A percentile compares a stretch with the other conserved stretches of the same genome.
Conservation (phyloP, 106 monocot species). For the Platanthera zijinensis region DNA sequence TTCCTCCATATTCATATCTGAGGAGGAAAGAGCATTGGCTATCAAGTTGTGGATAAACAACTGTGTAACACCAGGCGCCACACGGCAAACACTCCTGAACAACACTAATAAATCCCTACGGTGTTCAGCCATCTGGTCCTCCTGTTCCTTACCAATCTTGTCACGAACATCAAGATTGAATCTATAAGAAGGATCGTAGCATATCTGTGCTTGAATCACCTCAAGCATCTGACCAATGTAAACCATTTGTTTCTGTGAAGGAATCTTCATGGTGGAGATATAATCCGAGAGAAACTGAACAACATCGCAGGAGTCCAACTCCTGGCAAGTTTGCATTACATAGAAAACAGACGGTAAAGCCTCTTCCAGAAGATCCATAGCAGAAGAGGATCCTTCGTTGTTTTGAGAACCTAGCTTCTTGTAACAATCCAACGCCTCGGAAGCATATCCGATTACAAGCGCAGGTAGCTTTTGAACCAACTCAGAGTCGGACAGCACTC, state of each 20-base stretch:
- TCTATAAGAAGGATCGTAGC: constrained; percentile 62
- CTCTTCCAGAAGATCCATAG: constrained; percentile 66
- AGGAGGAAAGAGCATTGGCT: constrained; percentile 26
- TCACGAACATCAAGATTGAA: constrained; percentile 68
- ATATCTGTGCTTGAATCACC: constrained; percentile 47
- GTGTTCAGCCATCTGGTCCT: constrained; percentile 74
- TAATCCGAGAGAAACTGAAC: constrained; percentile 67
- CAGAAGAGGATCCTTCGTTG: neutral
- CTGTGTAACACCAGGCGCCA: constrained; percentile 61
- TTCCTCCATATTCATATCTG: constrained; percentile 63
- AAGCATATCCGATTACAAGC: constrained; percentile 73
- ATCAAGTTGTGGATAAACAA: constrained; percentile 61
- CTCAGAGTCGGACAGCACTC: constrained; percentile 33
- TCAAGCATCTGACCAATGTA: constrained; percentile 69
- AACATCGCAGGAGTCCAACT: constrained; percentile 44
- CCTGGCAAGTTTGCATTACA: constrained; percentile 57
- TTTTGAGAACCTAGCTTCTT: constrained; percentile 31
- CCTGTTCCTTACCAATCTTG: constrained; percentile 89
- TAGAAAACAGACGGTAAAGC: constrained; percentile 65
- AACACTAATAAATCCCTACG: constrained; percentile 61
- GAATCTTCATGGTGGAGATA: constrained; percentile 55
- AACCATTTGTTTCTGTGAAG: constrained; percentile 51
- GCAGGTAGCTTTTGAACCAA: constrained; percentile 32
- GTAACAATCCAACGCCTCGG: constrained; percentile 69
- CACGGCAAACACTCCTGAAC: constrained; percentile 63